A percentile compares a stretch with the other conserved stretches of the same genome.
phyloP scores from a whole-genome alignment of 352 stramenopile genomes.

The Thalassiosira pacifica region DNA sequence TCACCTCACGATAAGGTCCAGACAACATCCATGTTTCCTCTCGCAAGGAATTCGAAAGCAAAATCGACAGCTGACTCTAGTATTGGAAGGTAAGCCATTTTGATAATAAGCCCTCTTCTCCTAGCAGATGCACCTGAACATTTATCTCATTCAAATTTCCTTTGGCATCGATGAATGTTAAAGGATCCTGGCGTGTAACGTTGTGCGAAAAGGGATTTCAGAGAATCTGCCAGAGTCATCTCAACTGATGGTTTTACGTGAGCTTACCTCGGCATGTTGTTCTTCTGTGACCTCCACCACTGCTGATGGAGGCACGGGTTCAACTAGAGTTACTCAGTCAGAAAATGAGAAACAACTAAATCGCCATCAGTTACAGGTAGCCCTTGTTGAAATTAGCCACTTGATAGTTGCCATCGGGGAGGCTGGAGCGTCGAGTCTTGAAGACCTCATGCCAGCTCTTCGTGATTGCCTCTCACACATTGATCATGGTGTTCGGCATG shows the following conservation, averaged over 20 bases:
- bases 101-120: not conserved
- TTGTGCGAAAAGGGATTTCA: conserved; percentile 79
- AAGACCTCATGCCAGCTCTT: conserved; percentile 74
- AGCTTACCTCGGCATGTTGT: conserved; percentile 56
- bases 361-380: conserved; percentile 84
- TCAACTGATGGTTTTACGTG: conserved; percentile 77
- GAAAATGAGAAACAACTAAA: conserved; percentile 62
- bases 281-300: conserved; percentile 44
- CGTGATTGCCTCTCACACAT: conserved; percentile 72
- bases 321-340: conserved; percentile 20
- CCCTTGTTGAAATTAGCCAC: conserved; percentile 87
- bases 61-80: conserved; percentile 65
- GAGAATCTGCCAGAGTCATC: conserved; percentile 77
- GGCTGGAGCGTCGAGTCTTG: conserved; percentile 71
- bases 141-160: not conserved
- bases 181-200: conserved; percentile 60
- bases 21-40: conserved; percentile 50
- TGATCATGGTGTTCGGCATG: conserved; percentile 84
- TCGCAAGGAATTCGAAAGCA: conserved; percentile 40
- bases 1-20: conserved; percentile 49
- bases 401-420: conserved; percentile 81
- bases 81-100: conserved; percentile 57
- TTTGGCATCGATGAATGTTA: conserved; percentile 6
- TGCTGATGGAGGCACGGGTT: conserved; percentile 40
- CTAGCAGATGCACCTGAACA: not conserved